Evolutionary conservation across 1,139 yeast genomes (phyloP).

Genomic region (Scheffersomyces parashehatae): DNA sequence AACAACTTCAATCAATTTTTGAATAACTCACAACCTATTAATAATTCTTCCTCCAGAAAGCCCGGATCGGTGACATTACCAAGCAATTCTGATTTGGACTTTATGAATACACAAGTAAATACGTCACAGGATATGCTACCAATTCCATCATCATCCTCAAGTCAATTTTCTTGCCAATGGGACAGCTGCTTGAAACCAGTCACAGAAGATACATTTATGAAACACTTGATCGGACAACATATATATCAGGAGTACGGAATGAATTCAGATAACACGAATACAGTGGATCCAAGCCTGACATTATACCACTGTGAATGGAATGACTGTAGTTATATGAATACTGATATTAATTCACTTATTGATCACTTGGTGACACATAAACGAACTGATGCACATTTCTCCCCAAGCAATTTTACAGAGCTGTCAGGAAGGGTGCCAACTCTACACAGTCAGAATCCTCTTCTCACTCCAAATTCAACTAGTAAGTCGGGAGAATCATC

Average conservation of each 20-base stretch:
- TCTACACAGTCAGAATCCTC: conserved; percentile 6
- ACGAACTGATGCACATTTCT: conserved; percentile 20
- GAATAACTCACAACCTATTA: conserved; percentile 3
- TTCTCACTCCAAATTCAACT: conserved; percentile 18
- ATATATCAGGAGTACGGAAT: conserved; percentile 31
- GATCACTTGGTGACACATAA: conserved; percentile 62
- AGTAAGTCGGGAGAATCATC: conserved; percentile 12
- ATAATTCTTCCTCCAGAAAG: neutral
- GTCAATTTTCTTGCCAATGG: conserved; percentile 52
- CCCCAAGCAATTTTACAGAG: conserved; percentile 8
- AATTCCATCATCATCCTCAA: neutral
- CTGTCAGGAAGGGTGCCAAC: conserved; percentile 7
- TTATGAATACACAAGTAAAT: neutral
- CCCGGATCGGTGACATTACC: too few relatives aligned
- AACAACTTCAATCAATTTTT: conserved; percentile 32
- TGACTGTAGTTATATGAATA: conserved; percentile 59
- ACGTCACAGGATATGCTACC: neutral
- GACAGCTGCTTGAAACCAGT: conserved; percentile 48
- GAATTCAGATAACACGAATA: conserved; percentile 5
- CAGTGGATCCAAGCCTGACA: conserved; percentile 12
- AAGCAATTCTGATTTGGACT: neutral
- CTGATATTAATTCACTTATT: conserved; percentile 53
- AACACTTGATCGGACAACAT: conserved; percentile 62
- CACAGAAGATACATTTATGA: conserved; percentile 47
- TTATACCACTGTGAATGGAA: conserved; percentile 69